Conservation (phyloP, 257 asterid species). For the Avicennia marina region DNA sequence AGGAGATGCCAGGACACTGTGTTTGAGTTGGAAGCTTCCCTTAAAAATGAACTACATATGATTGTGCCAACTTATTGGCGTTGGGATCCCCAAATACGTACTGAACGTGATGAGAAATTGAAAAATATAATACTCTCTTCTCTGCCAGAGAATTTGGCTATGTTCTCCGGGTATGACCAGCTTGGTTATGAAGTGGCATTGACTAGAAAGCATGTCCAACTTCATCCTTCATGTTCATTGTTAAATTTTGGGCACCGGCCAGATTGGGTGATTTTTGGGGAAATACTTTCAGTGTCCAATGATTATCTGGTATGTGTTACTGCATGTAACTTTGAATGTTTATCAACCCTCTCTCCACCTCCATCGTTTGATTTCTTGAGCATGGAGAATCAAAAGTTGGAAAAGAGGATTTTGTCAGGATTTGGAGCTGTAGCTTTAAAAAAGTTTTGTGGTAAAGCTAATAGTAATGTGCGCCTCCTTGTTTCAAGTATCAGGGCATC, state of each 20-base stretch:
- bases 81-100: conserved; percentile 55
- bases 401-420: conserved; percentile 55
- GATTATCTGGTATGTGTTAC: conserved; percentile 84
- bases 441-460: conserved; percentile 75
- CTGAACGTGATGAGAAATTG: conserved; percentile 50
- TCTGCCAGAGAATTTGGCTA: conserved; percentile 80
- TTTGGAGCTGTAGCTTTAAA: conserved; percentile 58
- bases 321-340: conserved; percentile 46
- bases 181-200: conserved; percentile 89
- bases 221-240: conserved; percentile 88
- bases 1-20: conserved; percentile 83
- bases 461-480: conserved; percentile 39
- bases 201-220: conserved; percentile 64
- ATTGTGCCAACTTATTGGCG: conserved; percentile 74
- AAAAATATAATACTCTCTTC: conserved; percentile 62
- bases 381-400: conserved; percentile 56
- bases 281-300: conserved; percentile 56
- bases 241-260: conserved; percentile 71
- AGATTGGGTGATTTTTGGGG: conserved; percentile 78
- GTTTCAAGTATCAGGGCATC: conserved; percentile 55
- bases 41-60: conserved; percentile 56
- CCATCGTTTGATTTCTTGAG: conserved; percentile 53
- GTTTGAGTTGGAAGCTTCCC: conserved; percentile 67
- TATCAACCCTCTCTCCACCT: conserved; percentile 55
- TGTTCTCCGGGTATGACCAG: conserved; percentile 88